Evolutionary conservation across 2,329 filamentous ascomycete species (phyloP).

Genomic region (Sporothrix protearum): DNA sequence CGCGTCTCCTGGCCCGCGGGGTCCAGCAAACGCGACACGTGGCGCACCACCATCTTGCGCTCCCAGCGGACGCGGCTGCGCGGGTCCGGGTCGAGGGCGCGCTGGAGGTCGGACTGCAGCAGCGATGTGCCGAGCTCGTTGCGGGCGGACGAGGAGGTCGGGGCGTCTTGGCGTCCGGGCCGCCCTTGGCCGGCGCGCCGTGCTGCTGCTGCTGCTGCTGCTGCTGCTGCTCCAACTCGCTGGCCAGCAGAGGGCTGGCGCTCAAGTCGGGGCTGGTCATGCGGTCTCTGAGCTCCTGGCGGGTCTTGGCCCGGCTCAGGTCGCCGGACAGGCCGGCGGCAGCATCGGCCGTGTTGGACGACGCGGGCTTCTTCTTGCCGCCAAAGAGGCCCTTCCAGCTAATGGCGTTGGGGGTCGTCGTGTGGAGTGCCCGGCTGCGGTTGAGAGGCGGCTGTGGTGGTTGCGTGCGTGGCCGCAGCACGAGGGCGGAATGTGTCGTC

Average conservation of each 20-base stretch:
- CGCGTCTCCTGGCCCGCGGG: conserved; percentile 52
- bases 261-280: conserved; percentile 44
- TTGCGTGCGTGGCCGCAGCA: conserved; percentile 16
- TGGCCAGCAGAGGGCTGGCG: conserved; percentile 61
- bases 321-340: conserved; percentile 29
- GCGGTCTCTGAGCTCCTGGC: conserved; percentile 42
- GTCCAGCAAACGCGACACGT: conserved; percentile 65
- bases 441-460: background rate
- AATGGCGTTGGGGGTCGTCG: conserved; percentile 22
- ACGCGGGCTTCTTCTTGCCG: conserved; percentile 31
- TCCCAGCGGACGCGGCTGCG: conserved; percentile 69
- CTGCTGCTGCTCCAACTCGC: conserved; percentile 45
- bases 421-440: conserved; percentile 23
- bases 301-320: conserved; percentile 34
- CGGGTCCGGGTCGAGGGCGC: conserved; percentile 72
- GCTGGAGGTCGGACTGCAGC: conserved; percentile 53
- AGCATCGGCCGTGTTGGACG: background rate
- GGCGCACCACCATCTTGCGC: conserved; percentile 76
- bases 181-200: too few species aligned
- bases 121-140: conserved; percentile 35
- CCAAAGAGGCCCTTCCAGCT: conserved; percentile 28
- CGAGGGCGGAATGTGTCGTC: conserved; percentile 9
- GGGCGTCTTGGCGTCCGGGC: background rate
- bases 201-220: conserved; percentile 37
- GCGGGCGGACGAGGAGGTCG: conserved; percentile 5